Base-by-base conservation (phyloP, 2,329 filamentous ascomycete species). In the Nemania sp. region DNA sequence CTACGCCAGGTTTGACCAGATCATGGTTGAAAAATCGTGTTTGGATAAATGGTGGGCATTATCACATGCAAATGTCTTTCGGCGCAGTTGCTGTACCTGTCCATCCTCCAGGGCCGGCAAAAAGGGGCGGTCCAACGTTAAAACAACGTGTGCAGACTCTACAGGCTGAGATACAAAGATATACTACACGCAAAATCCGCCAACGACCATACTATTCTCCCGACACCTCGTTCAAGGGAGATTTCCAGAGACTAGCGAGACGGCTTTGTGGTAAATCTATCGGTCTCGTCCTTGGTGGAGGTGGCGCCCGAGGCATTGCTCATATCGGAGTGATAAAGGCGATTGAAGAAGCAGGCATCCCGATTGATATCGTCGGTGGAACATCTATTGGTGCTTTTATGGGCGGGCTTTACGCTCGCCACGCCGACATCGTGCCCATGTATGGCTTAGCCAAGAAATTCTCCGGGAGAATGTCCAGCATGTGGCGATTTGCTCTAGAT, bases 1-100 rank as follows among this genome's bases (percentile, higher is more conserved):
- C 90, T 37, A 80, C 83, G 0, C 86, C 91, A 4, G 94, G 94
- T 0, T 71, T 96, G 30, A 97, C 94, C 0, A 80, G 94, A 46
- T 84, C 88, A 26, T 99, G 94, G 94, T 75, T 99, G 12, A 85
- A 87, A 57, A 97, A 96, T 66, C 87, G 94, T 1, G 86, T 96
- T 57, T 99, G 94, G 94, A 94, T 99, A 72, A 99, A 97, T 62
- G 94, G 94, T 14, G 93, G 93, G 5, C 95, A 99, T 69, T 94
- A 96, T 67, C 94, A 99, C 64, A 89, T 99, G 11, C 94, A 99
- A 66, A 97, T 99, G 94, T 81, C 89, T 0, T 93, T 94, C 70
- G 84, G 88, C 33, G 80, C 86, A 3, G 87, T 89, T 40, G 77
- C 86, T 1, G 86, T 96, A 60, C 89, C 91, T 2, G 83, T 89